Evolutionary conservation across 305 asterid genomes (phyloP).

Genomic region (Fraxinus sp.): DNA sequence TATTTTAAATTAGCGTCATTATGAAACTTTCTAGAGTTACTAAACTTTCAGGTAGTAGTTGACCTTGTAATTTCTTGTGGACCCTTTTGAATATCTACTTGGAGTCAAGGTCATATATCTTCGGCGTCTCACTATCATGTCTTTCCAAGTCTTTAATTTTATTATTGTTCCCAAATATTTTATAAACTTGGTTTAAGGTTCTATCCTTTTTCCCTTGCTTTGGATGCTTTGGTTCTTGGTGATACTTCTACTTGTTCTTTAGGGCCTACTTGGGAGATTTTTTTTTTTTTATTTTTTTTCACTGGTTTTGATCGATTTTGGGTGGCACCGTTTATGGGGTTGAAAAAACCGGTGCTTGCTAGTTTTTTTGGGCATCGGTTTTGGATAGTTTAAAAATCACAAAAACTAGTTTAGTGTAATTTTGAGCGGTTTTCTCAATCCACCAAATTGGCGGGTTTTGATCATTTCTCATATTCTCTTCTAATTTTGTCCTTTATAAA

Average conservation of each 20-base stretch:
- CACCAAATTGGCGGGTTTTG: too few relatives aligned
- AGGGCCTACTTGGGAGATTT: neutral
- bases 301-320: too few relatives aligned
- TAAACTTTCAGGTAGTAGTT: neutral
- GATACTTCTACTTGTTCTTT: constrained; percentile 7
- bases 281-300: too few relatives aligned
- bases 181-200: constrained; percentile 6
- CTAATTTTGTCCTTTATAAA: too few relatives aligned
- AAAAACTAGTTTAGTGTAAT: too few relatives aligned
- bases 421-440: too few relatives aligned
- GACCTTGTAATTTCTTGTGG: neutral
- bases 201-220: neutral
- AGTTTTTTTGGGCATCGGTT: too few relatives aligned
- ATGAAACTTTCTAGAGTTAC: neutral
- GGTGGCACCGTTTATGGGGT: too few relatives aligned
- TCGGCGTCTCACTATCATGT: neutral
- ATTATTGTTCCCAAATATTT: neutral
- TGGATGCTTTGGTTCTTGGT: neutral
- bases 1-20: neutral
- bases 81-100: constrained; percentile 1
- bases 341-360: too few relatives aligned
- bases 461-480: too few relatives aligned
- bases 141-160: neutral
- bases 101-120: neutral
- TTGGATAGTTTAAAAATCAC: too few relatives aligned